Conservation (phyloP, 1,284 basidiomycete genomes). For the Austropuccinia psidii region DNA sequence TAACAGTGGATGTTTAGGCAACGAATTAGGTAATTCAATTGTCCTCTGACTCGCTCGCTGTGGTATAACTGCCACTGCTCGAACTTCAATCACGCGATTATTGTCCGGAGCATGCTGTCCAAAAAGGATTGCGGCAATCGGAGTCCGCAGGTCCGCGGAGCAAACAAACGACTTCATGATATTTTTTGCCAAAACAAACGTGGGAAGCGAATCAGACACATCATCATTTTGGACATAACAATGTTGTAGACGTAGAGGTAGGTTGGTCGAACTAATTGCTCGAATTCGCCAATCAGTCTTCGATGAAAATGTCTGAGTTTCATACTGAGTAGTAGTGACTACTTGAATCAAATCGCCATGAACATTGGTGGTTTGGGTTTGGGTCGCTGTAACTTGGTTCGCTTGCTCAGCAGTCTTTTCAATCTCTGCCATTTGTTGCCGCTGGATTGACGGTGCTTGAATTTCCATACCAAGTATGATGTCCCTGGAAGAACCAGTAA, state of each 20-base stretch:
- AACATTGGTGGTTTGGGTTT: slow-evolving; percentile 95
- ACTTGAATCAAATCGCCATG: slow-evolving; percentile 95
- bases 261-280: slow-evolving; percentile 89
- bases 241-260: slow-evolving; percentile 91
- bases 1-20: slow-evolving; percentile 50
- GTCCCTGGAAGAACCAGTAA: slow-evolving; percentile 53
- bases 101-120: slow-evolving; percentile 90
- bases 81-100: slow-evolving; percentile 97
- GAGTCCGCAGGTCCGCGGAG: slow-evolving; percentile 86
- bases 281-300: slow-evolving; percentile 91
- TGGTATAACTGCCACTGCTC: slow-evolving; percentile 89
- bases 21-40: slow-evolving; percentile 71
- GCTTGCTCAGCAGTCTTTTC: slow-evolving; percentile 94
- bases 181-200: slow-evolving; percentile 97
- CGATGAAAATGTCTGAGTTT: slow-evolving; percentile 92
- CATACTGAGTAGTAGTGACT: slow-evolving; percentile 95
- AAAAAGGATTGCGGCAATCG: slow-evolving; percentile 90
- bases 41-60: slow-evolving; percentile 82
- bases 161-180: slow-evolving; percentile 89
- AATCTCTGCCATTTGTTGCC: slow-evolving; percentile 98
- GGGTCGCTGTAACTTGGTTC: slow-evolving; percentile 88
- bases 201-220: slow-evolving; percentile 93
- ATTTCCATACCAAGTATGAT: slow-evolving; percentile 97
- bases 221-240: slow-evolving; percentile 99
- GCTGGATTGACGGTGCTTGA: slow-evolving; percentile 68